A percentile compares a stretch with the other conserved stretches of the same genome.
phyloP scores from a whole-genome alignment of 2,329 filamentous ascomycete genomes.

The Thelonectria olida region DNA sequence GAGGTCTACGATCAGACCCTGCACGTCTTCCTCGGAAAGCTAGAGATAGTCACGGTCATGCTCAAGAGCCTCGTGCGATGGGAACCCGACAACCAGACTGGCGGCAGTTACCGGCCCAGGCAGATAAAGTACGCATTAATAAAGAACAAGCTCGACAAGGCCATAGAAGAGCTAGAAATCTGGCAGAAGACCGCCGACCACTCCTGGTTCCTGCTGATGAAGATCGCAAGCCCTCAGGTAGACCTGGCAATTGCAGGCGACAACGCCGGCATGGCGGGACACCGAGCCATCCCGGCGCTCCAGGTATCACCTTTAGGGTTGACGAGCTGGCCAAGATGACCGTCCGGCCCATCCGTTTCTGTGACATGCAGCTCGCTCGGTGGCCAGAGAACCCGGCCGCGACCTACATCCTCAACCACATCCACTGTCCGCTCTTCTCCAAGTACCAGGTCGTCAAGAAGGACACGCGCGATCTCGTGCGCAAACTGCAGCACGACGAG shows the following conservation, averaged over 20 bases:
- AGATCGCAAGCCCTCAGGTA: constrained; percentile 2
- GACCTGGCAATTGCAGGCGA: background rate
- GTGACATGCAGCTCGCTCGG: too few relatives aligned
- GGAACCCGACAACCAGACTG: too few relatives aligned
- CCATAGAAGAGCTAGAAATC: constrained; percentile 6
- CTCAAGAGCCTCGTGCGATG: too few relatives aligned
- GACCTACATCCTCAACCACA: too few relatives aligned
- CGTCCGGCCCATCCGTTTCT: too few relatives aligned
- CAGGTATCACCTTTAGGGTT: background rate
- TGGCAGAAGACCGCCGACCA: constrained; percentile 16
- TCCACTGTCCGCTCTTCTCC: background rate
- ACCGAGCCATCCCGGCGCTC: background rate
- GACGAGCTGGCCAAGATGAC: background rate
- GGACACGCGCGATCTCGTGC: constrained; percentile 10
- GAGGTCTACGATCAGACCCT: too few relatives aligned
- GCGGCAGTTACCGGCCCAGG: too few relatives aligned
- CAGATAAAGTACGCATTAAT: constrained; percentile 8
- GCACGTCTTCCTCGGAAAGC: too few relatives aligned
- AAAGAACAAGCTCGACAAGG: constrained; percentile 7
- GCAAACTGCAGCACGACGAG: constrained; percentile 6
- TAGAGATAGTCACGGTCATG: background rate
- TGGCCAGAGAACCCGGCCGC: too few relatives aligned
- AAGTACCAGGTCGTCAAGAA: constrained; percentile 1
- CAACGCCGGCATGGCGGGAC: too few relatives aligned
- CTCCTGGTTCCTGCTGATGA: constrained; percentile 19